Percentiles rank a stretch among this genome's conserved stretches.
Conservation (phyloP, 1,284 basidiomycete genomes). For the Tranzscheliella williamsii region DNA sequence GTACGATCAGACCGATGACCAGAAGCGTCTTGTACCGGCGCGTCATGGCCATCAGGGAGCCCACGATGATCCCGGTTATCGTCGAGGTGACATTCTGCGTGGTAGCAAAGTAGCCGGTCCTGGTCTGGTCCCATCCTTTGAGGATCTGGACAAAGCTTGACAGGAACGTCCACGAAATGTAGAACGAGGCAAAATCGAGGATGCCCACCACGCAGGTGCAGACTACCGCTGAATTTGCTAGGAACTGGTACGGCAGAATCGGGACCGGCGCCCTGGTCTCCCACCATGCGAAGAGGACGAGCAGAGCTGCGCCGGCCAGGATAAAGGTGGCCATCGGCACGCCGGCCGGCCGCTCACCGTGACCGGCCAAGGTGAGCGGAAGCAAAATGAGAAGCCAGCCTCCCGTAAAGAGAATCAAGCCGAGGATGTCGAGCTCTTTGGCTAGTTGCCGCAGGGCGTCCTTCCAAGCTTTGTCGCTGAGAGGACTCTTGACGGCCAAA, state of each 20-base stretch:
- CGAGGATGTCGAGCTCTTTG: slow-evolving; percentile 69
- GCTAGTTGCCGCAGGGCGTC: slow-evolving; percentile 30
- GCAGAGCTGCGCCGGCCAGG: slow-evolving; percentile 62
- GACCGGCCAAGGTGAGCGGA: slow-evolving; percentile 68
- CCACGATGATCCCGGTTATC: slow-evolving; percentile 70
- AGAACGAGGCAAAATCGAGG: slow-evolving; percentile 62
- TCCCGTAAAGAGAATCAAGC: slow-evolving; percentile 71
- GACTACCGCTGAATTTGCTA: slow-evolving; percentile 59
- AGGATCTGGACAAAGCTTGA: slow-evolving; percentile 56
- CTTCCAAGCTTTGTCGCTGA: slow-evolving; percentile 27
- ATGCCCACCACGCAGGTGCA: slow-evolving; percentile 58
- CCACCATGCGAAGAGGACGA: slow-evolving; percentile 63
- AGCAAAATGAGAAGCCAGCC: slow-evolving; percentile 69
- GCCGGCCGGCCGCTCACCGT: slow-evolving; percentile 28
- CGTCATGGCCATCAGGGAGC: slow-evolving; percentile 67
- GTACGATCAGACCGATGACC: slow-evolving; percentile 70
- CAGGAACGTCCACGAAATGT: slow-evolving; percentile 61
- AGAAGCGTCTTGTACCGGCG: slow-evolving; percentile 71
- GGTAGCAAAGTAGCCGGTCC: slow-evolving; percentile 56
- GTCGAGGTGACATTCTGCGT: slow-evolving; percentile 68
- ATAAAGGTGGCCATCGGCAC: slow-evolving; percentile 33
- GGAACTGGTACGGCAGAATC: slow-evolving; percentile 62
- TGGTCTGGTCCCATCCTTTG: slow-evolving; percentile 56
- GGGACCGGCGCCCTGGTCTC: slow-evolving; percentile 62
- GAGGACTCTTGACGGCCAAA: slow-evolving; percentile 22